Conservation (phyloP, 2,329 filamentous ascomycete species). For the Ophiostoma ips region DNA sequence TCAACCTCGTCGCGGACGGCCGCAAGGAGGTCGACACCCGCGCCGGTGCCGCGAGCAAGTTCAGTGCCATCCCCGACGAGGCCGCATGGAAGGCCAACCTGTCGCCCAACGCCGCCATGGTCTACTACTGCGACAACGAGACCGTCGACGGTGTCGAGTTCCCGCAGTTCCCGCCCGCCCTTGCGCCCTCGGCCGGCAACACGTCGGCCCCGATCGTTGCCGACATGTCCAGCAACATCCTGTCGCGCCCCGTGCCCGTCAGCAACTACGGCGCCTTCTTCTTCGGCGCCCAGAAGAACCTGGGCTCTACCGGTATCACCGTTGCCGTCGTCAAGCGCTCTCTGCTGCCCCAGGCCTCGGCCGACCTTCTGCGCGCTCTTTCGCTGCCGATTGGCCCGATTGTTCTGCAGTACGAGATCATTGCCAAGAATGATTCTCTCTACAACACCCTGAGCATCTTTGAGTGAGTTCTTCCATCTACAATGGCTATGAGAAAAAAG, state of each 20-base stretch:
- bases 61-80: conserved; percentile 68
- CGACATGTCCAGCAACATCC: conserved; percentile 91
- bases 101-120: conserved; percentile 53
- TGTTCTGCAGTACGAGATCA: conserved; percentile 68
- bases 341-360: conserved; percentile 59
- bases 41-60: conserved; percentile 57
- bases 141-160: conserved; percentile 92
- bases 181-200: conserved; percentile 42
- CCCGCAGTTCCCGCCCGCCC: conserved; percentile 50
- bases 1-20: conserved; percentile 49
- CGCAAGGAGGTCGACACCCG: conserved; percentile 6
- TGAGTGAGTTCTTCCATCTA: conserved; percentile 24
- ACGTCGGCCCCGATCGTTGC: conserved; percentile 62
- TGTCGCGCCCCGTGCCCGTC: conserved; percentile 65
- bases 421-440: conserved; percentile 84
- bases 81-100: conserved; percentile 52
- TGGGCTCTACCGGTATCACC: conserved; percentile 74
- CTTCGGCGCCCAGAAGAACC: conserved; percentile 90
- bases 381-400: conserved; percentile 66
- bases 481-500: no score
- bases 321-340: conserved; percentile 74
- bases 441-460: conserved; percentile 97
- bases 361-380: conserved; percentile 57
- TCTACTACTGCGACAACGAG: conserved; percentile 91
- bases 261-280: conserved; percentile 74